Base-by-base conservation (phyloP, 2,329 filamentous ascomycete genomes). In the Xylariaceae sp. region DNA sequence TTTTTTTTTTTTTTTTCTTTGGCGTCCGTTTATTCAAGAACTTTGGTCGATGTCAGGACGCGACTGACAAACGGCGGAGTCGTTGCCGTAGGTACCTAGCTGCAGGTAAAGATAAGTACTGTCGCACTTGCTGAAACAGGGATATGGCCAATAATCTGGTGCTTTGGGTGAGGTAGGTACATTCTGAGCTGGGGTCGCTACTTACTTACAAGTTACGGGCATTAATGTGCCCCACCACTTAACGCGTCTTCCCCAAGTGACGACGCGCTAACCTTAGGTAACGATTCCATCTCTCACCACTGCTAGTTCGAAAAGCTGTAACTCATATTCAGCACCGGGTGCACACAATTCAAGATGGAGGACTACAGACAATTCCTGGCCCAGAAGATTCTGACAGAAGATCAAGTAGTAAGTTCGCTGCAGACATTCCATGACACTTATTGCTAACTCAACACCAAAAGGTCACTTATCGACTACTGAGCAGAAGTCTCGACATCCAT, bases 381-480 rank as follows among this genome's bases (percentile, higher is more conserved):
- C 4, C 81, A 83, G 56, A 80, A 84, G 59, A 77, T 95, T 46
- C 74, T 95, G 52, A 84, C 82, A 47, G 88, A 95, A 61, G 80
- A 83, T 54, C 80, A 80, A 53, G 77, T 85, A 52, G 87, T 92
- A 67, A 61, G 79, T 64, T 25, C 22, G 17, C 4, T n/a, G n/a
- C n/a, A n/a, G n/a, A n/a, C n/a, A n/a, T n/a, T n/a, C n/a, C 16
- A 32, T 14, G 27, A 4, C 22, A 23, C 27, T 19, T 37, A 49
- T 23, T 23, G 38, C 47, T 60, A 47, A 61, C 41, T 21, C 11
- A n/a, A 32, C 20, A 20, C 22, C 48, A 43, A 11, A 59, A 95
- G 90, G 77, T 95, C 59, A 95, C 88, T 40, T 97, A 96, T 72
- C 85, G 90, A 40, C 74, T 85, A 39, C 70, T 98, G 50, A 93